Conservation (phyloP, 306 rosid genomes). For the Cercis canadensis region DNA sequence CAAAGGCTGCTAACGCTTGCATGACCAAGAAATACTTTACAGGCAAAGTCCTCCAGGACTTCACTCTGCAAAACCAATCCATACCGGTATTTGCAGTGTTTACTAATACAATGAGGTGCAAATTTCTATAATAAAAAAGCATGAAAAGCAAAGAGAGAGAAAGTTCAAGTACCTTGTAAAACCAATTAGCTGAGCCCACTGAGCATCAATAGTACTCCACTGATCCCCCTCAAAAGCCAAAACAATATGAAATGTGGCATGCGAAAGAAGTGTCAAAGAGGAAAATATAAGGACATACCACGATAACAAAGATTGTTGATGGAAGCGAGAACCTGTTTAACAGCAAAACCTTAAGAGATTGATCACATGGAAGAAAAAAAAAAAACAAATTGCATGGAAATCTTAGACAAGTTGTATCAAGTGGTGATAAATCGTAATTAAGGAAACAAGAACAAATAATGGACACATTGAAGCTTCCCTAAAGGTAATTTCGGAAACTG, state of each 20-base stretch:
- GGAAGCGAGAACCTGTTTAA: slow-evolving; percentile 61
- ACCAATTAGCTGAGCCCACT: slow-evolving; percentile 86
- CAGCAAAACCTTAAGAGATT: neutral
- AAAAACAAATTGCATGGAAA: slow-evolving; percentile 7
- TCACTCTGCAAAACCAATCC: slow-evolving; percentile 68
- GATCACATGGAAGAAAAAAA: slow-evolving; percentile 18
- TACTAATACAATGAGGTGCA: slow-evolving; percentile 23
- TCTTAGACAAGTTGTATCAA: neutral
- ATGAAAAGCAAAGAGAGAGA: slow-evolving; percentile 5
- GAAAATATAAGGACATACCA: slow-evolving; percentile 74
- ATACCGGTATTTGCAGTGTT: slow-evolving; percentile 12
- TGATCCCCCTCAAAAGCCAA: slow-evolving; percentile 63
- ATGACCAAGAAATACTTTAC: slow-evolving; percentile 61
- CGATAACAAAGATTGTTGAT: slow-evolving; percentile 59
- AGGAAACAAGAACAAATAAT: too few relatives aligned
- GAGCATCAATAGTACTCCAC: slow-evolving; percentile 60
- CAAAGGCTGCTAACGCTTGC: slow-evolving; percentile 63
- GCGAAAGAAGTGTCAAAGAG: slow-evolving; percentile 64
- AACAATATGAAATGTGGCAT: slow-evolving; percentile 66
- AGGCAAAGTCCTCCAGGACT: slow-evolving; percentile 67
- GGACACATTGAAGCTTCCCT: too few relatives aligned
- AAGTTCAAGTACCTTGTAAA: slow-evolving; percentile 59
- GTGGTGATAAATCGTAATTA: too few relatives aligned
- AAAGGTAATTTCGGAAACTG: too few relatives aligned
- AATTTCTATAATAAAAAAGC: slow-evolving; percentile 9